Percentiles rank a stretch among this genome's conserved stretches.
Conservation (phyloP, 768 basidiomycete genomes). For the Podaxis sp. region DNA sequence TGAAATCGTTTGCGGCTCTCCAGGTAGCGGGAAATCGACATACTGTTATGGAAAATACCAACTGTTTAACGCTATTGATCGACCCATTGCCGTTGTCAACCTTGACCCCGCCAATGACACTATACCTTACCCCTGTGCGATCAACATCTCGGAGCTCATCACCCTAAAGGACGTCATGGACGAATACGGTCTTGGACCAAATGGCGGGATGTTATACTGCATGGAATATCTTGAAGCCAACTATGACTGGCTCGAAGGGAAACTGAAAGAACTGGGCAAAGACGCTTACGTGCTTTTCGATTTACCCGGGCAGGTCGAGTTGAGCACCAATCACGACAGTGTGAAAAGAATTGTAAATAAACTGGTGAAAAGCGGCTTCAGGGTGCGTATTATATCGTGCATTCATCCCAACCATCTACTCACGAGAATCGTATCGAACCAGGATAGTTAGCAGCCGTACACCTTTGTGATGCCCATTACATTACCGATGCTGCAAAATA, state of each 20-base stretch:
- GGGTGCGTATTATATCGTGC: conserved; percentile 53
- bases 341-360: conserved; percentile 73
- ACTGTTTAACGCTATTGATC: conserved; percentile 79
- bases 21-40: conserved; percentile 85
- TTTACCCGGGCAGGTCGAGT: conserved; percentile 94
- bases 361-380: conserved; percentile 70
- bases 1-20: conserved; percentile 82
- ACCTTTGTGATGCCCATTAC: conserved; percentile 96
- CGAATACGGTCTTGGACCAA: conserved; percentile 82
- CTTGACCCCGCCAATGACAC: conserved; percentile 92
- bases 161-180: conserved; percentile 86
- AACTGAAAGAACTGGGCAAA: conserved; percentile 56
- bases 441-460: conserved; percentile 82
- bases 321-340: conserved; percentile 94
- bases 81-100: conserved; percentile 89
- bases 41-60: conserved; percentile 87
- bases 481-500: conserved; percentile 96
- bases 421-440: conserved; percentile 12
- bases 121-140: conserved; percentile 87
- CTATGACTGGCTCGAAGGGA: conserved; percentile 80
- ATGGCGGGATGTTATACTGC: conserved; percentile 94
- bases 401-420: background rate
- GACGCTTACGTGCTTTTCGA: conserved; percentile 93
- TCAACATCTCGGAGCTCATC: conserved; percentile 83
- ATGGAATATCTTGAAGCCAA: conserved; percentile 97